phyloP scores from a whole-genome alignment of 495 filamentous ascomycete species.

The Xylaria castorea region DNA sequence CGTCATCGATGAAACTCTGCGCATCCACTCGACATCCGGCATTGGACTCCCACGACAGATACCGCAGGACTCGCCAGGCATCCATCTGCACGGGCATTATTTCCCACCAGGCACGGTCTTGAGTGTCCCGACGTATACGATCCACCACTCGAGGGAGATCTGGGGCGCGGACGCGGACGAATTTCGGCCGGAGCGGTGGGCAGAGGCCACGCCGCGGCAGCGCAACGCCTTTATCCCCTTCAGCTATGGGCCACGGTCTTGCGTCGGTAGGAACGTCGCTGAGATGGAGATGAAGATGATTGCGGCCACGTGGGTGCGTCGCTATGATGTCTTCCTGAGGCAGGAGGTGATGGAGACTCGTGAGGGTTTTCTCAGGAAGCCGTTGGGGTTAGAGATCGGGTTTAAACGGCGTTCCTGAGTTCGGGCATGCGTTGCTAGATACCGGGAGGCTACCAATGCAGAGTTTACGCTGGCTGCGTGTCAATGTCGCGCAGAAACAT shows the following conservation, averaged over 20 bases:
- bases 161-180: slow-evolving; percentile 84
- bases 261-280: slow-evolving; percentile 85
- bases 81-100: slow-evolving; percentile 59
- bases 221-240: slow-evolving; percentile 88
- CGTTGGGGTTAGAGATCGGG: slow-evolving; percentile 74
- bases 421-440: neutral
- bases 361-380: slow-evolving; percentile 92
- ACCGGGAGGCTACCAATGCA: neutral
- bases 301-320: slow-evolving; percentile 72
- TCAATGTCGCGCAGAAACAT: neutral
- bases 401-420: slow-evolving; percentile 7
- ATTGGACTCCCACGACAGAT: slow-evolving; percentile 87
- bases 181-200: slow-evolving; percentile 83
- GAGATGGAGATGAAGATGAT: slow-evolving; percentile 94
- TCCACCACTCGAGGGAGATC: slow-evolving; percentile 81
- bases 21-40: slow-evolving; percentile 86
- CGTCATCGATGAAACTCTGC: slow-evolving; percentile 88
- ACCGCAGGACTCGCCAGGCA: slow-evolving; percentile 61
- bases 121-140: slow-evolving; percentile 84
- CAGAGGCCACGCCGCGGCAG: slow-evolving; percentile 64
- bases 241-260: slow-evolving; percentile 79
- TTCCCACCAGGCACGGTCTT: slow-evolving; percentile 80
- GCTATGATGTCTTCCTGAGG: slow-evolving; percentile 76
- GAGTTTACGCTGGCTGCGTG: neutral
- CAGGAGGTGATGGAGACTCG: slow-evolving; percentile 77